Conservation (phyloP, 2,329 filamentous ascomycete species). For the Fulvia fulva region DNA sequence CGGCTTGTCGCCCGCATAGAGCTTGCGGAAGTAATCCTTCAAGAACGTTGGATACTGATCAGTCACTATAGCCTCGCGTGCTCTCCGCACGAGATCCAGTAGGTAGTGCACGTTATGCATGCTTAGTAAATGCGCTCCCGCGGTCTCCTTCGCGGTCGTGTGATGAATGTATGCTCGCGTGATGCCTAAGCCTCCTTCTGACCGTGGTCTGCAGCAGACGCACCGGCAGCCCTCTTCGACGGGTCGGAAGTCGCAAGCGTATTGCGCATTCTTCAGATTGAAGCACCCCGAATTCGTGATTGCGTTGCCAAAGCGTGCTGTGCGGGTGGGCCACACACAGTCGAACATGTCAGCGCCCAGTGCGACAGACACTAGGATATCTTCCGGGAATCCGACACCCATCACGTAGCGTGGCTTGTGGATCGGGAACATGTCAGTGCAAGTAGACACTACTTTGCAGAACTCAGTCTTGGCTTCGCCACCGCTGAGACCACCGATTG, state of each 20-base stretch:
- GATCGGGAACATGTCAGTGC: constrained; percentile 78
- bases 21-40: constrained; percentile 68
- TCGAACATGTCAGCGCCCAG: constrained; percentile 99
- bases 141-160: constrained; percentile 89
- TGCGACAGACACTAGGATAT: constrained; percentile 87
- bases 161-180: constrained; percentile 90
- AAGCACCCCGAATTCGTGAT: constrained; percentile 77
- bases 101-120: constrained; percentile 97
- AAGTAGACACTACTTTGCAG: constrained; percentile 78
- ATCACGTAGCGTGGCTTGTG: constrained; percentile 98
- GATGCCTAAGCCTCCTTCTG: constrained; percentile 68
- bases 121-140: constrained; percentile 77
- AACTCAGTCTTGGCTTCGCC: constrained; percentile 93
- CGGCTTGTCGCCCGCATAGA: constrained; percentile 61
- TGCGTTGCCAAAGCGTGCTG: constrained; percentile 92
- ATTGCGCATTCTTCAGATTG: constrained; percentile 74
- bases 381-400: constrained; percentile 96
- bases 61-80: constrained; percentile 57
- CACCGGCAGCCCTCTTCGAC: constrained; percentile 82
- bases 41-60: constrained; percentile 70
- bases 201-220: constrained; percentile 64
- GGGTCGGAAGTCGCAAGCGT: constrained; percentile 73
- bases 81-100: constrained; percentile 73
- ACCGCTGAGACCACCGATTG: constrained; percentile 89
- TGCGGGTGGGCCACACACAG: constrained; percentile 96